A percentile compares a stretch with the other conserved stretches of the same genome.
Conservation (phyloP, 176 grass and related monocot species). For the Poa pratensis region DNA sequence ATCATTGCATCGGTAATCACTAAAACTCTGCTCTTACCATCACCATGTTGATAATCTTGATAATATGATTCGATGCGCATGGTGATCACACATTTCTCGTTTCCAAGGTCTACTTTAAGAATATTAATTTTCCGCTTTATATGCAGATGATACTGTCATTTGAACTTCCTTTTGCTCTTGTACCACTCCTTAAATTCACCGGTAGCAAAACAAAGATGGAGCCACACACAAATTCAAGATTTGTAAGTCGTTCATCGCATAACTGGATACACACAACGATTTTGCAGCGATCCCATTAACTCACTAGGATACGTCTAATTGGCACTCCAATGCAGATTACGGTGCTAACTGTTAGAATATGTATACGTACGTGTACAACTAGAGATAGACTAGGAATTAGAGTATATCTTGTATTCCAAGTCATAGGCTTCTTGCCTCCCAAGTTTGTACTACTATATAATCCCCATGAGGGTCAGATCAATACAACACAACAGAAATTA, state of each 20-base stretch:
- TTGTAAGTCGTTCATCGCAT: conserved; percentile 44
- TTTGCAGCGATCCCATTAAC: not conserved
- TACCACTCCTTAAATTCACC: conserved; percentile 96
- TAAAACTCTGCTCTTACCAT: not conserved
- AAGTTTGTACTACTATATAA: too few species aligned
- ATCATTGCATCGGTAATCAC: conserved; percentile 94
- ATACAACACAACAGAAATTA: too few species aligned
- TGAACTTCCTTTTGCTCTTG: conserved; percentile 92
- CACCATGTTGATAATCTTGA: conserved; percentile 1
- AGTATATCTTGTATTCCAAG: too few species aligned
- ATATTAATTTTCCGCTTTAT: not conserved
- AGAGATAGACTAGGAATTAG: too few species aligned
- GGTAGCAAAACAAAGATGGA: conserved; percentile 97
- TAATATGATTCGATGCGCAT: not conserved
- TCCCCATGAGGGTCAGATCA: too few species aligned
- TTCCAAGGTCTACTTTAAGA: not conserved
- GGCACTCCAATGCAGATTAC: conserved; percentile 55
- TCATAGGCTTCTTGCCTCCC: too few species aligned
- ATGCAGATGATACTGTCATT: conserved; percentile 98
- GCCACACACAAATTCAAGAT: conserved; percentile 68
- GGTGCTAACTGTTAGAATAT: too few species aligned
- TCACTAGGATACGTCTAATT: not conserved
- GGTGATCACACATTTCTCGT: not conserved
- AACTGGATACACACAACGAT: not conserved
- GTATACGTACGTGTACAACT: too few species aligned